A percentile compares a stretch with the other conserved stretches of the same genome.
Evolutionary conservation across 495 filamentous ascomycete genomes (phyloP).

Genomic region (Penicilliopsis zonata): DNA sequence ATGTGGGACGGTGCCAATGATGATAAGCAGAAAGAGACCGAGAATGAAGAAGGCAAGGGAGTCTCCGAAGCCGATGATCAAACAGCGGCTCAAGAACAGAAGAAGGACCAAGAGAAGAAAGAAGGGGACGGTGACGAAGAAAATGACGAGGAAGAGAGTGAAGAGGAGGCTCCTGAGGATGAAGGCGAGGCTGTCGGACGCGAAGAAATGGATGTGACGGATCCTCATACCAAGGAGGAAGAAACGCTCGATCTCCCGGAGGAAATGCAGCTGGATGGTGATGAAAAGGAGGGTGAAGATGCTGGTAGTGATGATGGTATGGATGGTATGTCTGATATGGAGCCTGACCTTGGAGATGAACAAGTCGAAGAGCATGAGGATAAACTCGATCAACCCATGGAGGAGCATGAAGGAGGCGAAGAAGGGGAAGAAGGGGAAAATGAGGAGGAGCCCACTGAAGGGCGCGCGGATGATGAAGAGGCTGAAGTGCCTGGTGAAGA

Average conservation of each 20-base stretch:
- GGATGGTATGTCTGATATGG: slow-evolving; percentile 61
- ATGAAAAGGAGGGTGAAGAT: slow-evolving; percentile 49
- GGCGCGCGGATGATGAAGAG: slow-evolving; percentile 36
- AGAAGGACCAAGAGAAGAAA: slow-evolving; percentile 33
- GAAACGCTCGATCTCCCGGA: slow-evolving; percentile 54
- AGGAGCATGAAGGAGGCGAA: slow-evolving; percentile 19
- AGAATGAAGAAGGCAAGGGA: slow-evolving; percentile 59
- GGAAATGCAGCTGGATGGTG: slow-evolving; percentile 56
- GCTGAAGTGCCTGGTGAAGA: slow-evolving; percentile 43
- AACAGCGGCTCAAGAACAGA: slow-evolving; percentile 45
- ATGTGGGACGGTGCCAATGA: slow-evolving; percentile 85
- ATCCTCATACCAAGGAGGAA: slow-evolving; percentile 63
- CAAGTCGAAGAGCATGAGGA: slow-evolving; percentile 25
- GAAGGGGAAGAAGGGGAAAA: slow-evolving; percentile 24
- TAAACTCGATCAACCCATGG: slow-evolving; percentile 20
- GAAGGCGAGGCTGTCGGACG: slow-evolving; percentile 49
- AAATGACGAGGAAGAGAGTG: slow-evolving; percentile 41
- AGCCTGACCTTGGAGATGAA: slow-evolving; percentile 39
- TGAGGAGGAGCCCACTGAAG: slow-evolving; percentile 8
- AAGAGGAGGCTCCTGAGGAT: slow-evolving; percentile 45
- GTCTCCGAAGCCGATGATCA: slow-evolving; percentile 52
- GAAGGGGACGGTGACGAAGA: slow-evolving; percentile 35
- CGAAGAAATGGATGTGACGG: slow-evolving; percentile 50
- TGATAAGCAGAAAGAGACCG: slow-evolving; percentile 69
- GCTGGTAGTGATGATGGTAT: slow-evolving; percentile 58